phyloP scores from a whole-genome alignment of 495 filamentous ascomycete species.

The Aspergillus olivimuriae region DNA sequence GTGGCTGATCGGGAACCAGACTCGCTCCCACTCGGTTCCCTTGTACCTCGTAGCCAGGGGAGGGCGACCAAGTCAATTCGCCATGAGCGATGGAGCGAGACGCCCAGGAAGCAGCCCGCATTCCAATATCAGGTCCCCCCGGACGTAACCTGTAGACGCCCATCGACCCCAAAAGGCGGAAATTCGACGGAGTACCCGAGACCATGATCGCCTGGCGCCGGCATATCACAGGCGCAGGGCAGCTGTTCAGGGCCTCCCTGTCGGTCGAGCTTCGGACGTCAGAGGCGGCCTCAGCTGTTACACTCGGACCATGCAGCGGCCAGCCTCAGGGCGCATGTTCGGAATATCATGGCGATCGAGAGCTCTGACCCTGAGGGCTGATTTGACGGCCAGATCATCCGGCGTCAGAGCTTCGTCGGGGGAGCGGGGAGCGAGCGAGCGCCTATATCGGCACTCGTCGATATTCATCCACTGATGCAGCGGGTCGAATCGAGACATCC shows the following conservation, averaged over 20 bases:
- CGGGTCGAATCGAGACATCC: no score
- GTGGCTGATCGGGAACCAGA: no score
- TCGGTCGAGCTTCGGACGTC: background rate
- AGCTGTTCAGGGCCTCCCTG: constrained; percentile 1
- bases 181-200: background rate
- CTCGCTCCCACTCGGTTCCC: no score
- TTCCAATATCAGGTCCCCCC: no score
- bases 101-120: no score
- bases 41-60: no score
- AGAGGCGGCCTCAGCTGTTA: background rate
- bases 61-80: no score
- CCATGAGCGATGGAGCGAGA: no score
- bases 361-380: background rate
- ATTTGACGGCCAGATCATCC: constrained; percentile 10
- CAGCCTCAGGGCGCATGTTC: background rate
- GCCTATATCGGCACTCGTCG: background rate
- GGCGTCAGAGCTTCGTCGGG: background rate
- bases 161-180: background rate
- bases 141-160: background rate
- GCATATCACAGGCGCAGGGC: constrained; percentile 5
- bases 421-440: background rate
- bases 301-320: constrained; percentile 6
- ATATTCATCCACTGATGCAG: no score
- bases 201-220: constrained; percentile 6
- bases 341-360: background rate